Percentiles rank a stretch among this genome's conserved stretches.
Conservation (phyloP, 768 basidiomycete species). For the Clitopilus passeckerianus region DNA sequence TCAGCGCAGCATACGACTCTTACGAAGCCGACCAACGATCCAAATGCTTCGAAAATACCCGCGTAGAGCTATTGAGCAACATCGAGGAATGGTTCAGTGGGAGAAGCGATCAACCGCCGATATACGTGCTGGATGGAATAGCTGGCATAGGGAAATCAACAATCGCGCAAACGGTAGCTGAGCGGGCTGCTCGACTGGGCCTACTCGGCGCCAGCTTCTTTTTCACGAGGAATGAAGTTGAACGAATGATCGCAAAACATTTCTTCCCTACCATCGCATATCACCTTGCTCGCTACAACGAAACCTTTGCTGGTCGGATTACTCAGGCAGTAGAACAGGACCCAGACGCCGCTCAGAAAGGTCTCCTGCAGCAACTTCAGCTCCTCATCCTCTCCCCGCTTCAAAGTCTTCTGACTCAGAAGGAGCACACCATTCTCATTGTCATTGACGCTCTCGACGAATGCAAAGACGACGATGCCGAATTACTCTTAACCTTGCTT, state of each 20-base stretch:
- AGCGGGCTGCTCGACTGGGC: not conserved
- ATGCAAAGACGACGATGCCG: not conserved
- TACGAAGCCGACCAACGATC: not conserved
- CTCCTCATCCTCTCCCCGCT: not conserved
- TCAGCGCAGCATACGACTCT: not conserved
- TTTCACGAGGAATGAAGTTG: not conserved
- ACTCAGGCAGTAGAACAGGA: not conserved
- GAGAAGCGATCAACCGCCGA: not conserved
- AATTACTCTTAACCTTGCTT: not conserved
- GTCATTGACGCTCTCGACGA: conserved; percentile 3
- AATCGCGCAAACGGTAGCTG: conserved; percentile 1
- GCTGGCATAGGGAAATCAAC: not conserved
- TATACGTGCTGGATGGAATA: not conserved
- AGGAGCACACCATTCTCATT: not conserved
- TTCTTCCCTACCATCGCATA: not conserved
- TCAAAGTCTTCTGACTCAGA: not conserved
- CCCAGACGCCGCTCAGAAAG: not conserved
- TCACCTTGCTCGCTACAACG: not conserved
- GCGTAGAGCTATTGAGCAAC: not conserved
- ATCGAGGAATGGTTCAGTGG: not conserved
- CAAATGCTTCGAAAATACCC: not conserved
- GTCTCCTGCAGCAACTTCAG: not conserved
- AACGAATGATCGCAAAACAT: not conserved
- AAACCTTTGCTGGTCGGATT: not conserved
- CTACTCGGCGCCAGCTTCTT: not conserved